Evolutionary conservation across 805 yeast genomes (phyloP), one percentile per base, ranked within the genome.

Genomic region (Saccharomycopsis sp.): DNA sequence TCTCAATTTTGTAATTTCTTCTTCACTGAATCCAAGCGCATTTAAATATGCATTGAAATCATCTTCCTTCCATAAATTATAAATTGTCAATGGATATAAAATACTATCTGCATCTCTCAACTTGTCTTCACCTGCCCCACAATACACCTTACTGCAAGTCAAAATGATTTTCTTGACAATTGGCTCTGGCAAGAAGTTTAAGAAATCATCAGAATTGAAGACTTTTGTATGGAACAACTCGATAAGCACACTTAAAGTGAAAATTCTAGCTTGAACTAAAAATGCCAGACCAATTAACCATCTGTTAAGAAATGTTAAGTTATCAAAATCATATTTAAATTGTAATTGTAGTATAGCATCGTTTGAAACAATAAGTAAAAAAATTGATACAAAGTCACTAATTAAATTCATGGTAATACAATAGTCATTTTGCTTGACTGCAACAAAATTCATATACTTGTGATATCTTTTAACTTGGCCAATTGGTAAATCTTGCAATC

Each of bases 141-240:
- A 59, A 51, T 64, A 74, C n/a, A 59, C 57, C 1, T 60, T 55
- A 7, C 59, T 59, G 51, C 63, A 74, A 1, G 71, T 61, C 39
- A 68, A 64, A 39, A 66, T 68, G 24, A 74, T 57, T 34, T 79
- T 62, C 2, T 64, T 58, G 14, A 77, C 59, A 1, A 77, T 42
- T 46, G 71, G 72, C 22, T 72, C 73, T 4, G 71, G 71, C 2
- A 65, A 50, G n/a, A 56, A 53, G 14, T 56, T 52, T 3, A 53
- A 47, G 6, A 53, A 58, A 11, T 56, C 48, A 3, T 58, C 48
- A n/a, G 54, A 35, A 6, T 37, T 49, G 14, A 65, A 59, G 0
- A 59, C 44, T 1, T 57, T 56, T 19, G 56, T 55, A 31, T 51
- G 51, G 14, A 74, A 54, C 2, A 70, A 47, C 4, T 59, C 56